Conservation (phyloP, 2,329 filamentous ascomycete species). For the Annulohypoxylon truncatum region DNA sequence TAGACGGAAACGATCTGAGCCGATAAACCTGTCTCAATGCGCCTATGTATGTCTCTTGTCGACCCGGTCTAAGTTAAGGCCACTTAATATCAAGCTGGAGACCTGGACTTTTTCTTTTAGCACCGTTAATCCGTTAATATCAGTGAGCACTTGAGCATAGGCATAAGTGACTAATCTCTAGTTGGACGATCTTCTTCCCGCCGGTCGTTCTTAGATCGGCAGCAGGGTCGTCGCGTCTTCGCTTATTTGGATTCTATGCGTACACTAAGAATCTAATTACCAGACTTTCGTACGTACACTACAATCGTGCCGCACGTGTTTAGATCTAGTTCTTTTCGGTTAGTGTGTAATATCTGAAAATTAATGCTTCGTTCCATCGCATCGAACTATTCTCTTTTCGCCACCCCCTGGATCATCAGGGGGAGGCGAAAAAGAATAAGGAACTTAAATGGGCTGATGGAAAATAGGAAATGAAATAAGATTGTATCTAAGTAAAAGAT, state of each 20-base stretch:
- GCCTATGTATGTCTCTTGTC: neutral
- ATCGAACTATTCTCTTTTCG: constrained; percentile 31
- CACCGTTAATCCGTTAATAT: neutral
- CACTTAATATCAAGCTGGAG: constrained; percentile 17
- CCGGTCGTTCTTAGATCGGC: constrained; percentile 21
- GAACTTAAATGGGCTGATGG: too few species aligned
- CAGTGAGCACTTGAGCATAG: constrained; percentile 11
- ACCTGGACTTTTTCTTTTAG: neutral
- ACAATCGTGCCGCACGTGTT: constrained; percentile 8
- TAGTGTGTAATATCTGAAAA: constrained; percentile 22
- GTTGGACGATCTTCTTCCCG: constrained; percentile 29
- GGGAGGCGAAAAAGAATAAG: constrained; percentile 42
- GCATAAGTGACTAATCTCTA: constrained; percentile 6
- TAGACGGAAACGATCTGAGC: constrained; percentile 23
- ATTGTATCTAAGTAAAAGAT: neutral
- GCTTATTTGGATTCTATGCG: constrained; percentile 6
- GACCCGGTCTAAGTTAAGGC: constrained; percentile 12
- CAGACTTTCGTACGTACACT: constrained; percentile 1
- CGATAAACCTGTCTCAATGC: constrained; percentile 20
- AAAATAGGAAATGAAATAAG: constrained; percentile 5
- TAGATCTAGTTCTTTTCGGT: constrained; percentile 9
- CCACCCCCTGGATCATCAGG: constrained; percentile 49
- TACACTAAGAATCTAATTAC: neutral
- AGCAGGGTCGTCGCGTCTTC: constrained; percentile 26
- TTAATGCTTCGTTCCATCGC: constrained; percentile 12